Base-by-base conservation (phyloP, 1,139 yeast genomes). In the Geotrichum restrictum region DNA sequence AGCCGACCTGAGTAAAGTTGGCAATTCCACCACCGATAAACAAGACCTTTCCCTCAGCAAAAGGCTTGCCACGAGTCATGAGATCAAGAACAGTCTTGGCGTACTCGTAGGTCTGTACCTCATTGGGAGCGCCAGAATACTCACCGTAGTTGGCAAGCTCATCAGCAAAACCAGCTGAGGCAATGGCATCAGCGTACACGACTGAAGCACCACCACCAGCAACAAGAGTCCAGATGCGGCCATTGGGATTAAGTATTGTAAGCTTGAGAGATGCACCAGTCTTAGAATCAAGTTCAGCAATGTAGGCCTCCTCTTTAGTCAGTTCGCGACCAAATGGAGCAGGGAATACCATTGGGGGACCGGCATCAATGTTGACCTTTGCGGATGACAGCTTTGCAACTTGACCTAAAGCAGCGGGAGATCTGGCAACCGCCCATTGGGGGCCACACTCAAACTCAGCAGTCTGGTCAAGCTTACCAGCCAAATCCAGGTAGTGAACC, bases 361-460 rank as follows among this genome's bases (percentile, higher is more conserved):
- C 77, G 52, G 73, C 74, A 56, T 74, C 78, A 47, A 70, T 62
- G 57, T 59, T 66, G 46, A 64, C 61, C 62, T 65, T 66, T 37
- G 57, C 51, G 16, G 58, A n/a, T 29, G 59, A 45, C 37, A 65
- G 58, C 48, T 57, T 52, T 43, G 60, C 63, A 31, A 56, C 60
- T 53, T 67, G 63, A 51, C 77, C 77, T 27, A 74, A 66, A 22
- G 72, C 71, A 49, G 71, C 68, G 37, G 76, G 74, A 14, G 77
- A 68, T 52, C 77, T 70, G 19, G 78, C 77, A 36, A 67, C 62
- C 40, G 77, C 77, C 77, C 77, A 74, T 61, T 74, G 74, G 56
- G 76, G 74, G 37, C 77, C 78, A 54, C 77, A 74, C 64, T 74
- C 77, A 58, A 74, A 74, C 64, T 74, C 77, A 48, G 77, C 77